These are phyloP conservation scores for Pythium rhizo-oryzae DNA, from an alignment of 352 stramenopile species.

Conservation along the genomic window DNA sequence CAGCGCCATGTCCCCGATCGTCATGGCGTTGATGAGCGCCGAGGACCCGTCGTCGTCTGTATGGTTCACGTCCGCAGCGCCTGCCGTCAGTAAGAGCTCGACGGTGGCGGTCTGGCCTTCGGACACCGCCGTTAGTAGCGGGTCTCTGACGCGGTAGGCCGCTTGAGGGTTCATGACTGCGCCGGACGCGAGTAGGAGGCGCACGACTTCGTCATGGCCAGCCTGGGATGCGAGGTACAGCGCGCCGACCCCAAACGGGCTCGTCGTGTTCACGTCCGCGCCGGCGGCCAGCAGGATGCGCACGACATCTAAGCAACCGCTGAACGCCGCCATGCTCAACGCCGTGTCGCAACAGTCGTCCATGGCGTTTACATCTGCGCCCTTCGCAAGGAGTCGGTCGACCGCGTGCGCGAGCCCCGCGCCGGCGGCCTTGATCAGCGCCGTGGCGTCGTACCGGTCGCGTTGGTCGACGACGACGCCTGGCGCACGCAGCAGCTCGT, in stretches of 20 bases:
- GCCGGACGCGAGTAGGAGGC: neutral
- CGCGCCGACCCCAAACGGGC: neutral
- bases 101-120: neutral
- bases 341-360: neutral
- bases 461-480: neutral
- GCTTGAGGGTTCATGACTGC: neutral
- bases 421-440: neutral
- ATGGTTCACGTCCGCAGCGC: neutral
- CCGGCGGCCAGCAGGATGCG: constrained; percentile 3
- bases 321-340: neutral
- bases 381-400: neutral
- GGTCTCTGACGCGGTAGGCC: neutral
- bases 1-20: neutral
- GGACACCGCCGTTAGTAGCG: neutral
- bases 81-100: neutral
- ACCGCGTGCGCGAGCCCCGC: neutral
- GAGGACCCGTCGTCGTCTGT: neutral
- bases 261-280: neutral
- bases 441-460: neutral
- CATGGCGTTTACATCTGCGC: neutral
- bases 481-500: neutral
- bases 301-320: neutral
- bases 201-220: neutral
- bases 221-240: constrained; percentile 25
- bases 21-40: neutral